Base-by-base conservation (phyloP, 2,329 filamentous ascomycete species). In the Trichoderma simmonsii region DNA sequence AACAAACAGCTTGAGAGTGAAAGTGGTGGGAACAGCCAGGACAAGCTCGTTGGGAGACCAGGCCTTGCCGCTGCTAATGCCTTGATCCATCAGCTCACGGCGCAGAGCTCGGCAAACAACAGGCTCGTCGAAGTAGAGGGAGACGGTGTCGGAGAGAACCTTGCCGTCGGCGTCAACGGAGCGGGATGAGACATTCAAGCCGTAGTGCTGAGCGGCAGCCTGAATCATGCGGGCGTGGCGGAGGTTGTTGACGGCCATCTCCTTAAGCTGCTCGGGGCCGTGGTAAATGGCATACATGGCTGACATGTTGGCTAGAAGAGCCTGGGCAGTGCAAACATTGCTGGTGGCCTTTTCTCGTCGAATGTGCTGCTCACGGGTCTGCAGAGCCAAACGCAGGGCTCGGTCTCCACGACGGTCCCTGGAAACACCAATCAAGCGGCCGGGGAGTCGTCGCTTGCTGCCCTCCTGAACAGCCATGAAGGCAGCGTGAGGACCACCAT, bases 281-380 rank as follows among this genome's bases (percentile, higher is more conserved):
- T 98, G 95, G 81, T 98, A 98, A 69, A 98, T 87, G 67, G 94
- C 95, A 79, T 97, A 98, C 84, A 98, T 92, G 70, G 95, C 94
- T 76, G 90, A 95, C 93, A 98, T 98, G 82, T 98, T 98, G 48
- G 95, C 95, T 66, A 98, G 86, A 30, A 98, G 85, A 9, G 95
- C 95, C 83, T 98, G 95, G 1, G 95, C 95, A 1, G 95, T 98
- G 85, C 95, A 98, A 73, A 98, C 95, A 79, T 98, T 98, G 85
- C 94, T 97, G 2, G 95, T 98, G 1, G 95, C 95, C 87, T 98
- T 98, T 81, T 98, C 95, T 78, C 95, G 89, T 75, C 95, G 89
- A 80, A 98, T 98, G 81, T 98, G 95, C 84, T 98, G 95, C 83
- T 98, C 95, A 77, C 95, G 88, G 11, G 95, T 98, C 83, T 98